Percentiles rank a stretch among this genome's conserved stretches.
Conservation (phyloP, 306 rosid species). For the Ceratonia siliqua region DNA sequence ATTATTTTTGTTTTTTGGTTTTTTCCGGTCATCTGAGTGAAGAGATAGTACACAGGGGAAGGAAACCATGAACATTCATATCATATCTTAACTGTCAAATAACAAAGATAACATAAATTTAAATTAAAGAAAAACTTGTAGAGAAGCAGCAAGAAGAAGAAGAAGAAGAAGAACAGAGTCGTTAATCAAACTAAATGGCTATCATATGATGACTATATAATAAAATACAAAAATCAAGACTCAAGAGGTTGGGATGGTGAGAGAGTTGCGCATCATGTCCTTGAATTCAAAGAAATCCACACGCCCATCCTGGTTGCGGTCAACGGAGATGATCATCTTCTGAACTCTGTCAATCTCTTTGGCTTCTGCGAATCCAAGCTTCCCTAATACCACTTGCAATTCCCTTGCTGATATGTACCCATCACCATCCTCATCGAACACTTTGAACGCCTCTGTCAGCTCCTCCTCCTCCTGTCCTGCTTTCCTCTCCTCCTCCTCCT, state of each 20-base stretch:
- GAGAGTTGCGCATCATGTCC: constrained; percentile 74
- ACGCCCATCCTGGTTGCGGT: constrained; percentile 70
- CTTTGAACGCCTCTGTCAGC: constrained; percentile 83
- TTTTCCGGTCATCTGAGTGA: too few relatives aligned
- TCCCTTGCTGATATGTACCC: constrained; percentile 83
- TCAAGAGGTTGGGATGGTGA: constrained; percentile 30
- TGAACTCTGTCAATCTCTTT: constrained; percentile 61
- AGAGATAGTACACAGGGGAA: too few relatives aligned
- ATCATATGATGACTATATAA: too few relatives aligned
- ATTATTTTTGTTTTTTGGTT: too few relatives aligned
- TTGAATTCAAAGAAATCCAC: constrained; percentile 85
- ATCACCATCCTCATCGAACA: constrained; percentile 82
- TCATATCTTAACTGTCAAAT: too few relatives aligned
- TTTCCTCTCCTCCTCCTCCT: background rate
- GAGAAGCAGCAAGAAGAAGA: too few relatives aligned
- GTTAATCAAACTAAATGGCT: too few relatives aligned
- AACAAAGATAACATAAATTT: too few relatives aligned
- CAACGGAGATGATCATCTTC: constrained; percentile 73
- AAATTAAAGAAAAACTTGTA: too few relatives aligned
- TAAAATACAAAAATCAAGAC: background rate
- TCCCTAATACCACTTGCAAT: constrained; percentile 66
- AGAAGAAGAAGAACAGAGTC: too few relatives aligned
- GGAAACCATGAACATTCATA: too few relatives aligned
- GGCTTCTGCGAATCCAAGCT: constrained; percentile 73
- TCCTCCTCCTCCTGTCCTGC: constrained; percentile 56